A percentile compares a stretch with the other conserved stretches of the same genome.
Evolutionary conservation across 306 rosid species (phyloP).

Genomic region (Cucumis hystrix): DNA sequence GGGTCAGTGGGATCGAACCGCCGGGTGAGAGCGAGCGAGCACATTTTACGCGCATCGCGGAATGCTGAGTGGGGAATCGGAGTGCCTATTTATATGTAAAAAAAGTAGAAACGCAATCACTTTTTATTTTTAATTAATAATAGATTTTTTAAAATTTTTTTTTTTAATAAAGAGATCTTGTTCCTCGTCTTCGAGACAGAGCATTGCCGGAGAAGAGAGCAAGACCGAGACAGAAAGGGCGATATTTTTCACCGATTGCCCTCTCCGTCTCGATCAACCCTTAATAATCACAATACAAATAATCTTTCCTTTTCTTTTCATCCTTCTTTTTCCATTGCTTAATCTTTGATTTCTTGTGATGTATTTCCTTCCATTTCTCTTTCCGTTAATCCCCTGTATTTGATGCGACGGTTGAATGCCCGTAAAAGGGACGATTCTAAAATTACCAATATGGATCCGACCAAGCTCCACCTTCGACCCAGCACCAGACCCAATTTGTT

Average conservation of each 20-base stretch:
- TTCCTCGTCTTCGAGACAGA: background rate
- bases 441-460: constrained; percentile 46
- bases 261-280: constrained; percentile 7
- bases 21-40: background rate
- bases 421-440: constrained; percentile 31
- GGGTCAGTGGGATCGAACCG: background rate
- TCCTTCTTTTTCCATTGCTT: background rate
- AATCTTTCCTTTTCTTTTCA: background rate
- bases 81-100: background rate
- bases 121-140: background rate
- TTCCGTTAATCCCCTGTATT: constrained; percentile 2
- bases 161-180: background rate
- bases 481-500: constrained; percentile 47
- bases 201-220: constrained; percentile 9
- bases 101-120: background rate
- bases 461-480: constrained; percentile 50
- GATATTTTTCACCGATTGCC: background rate
- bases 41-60: background rate
- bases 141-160: too few species aligned
- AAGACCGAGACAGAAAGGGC: constrained; percentile 13
- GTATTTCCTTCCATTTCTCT: background rate
- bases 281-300: background rate
- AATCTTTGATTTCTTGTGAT: background rate
- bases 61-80: background rate
- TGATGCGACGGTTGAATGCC: constrained; percentile 80